These are phyloP conservation scores for Tricholoma bakamatsutake DNA, from an alignment of 768 basidiomycete species.

Conservation along the genomic window DNA sequence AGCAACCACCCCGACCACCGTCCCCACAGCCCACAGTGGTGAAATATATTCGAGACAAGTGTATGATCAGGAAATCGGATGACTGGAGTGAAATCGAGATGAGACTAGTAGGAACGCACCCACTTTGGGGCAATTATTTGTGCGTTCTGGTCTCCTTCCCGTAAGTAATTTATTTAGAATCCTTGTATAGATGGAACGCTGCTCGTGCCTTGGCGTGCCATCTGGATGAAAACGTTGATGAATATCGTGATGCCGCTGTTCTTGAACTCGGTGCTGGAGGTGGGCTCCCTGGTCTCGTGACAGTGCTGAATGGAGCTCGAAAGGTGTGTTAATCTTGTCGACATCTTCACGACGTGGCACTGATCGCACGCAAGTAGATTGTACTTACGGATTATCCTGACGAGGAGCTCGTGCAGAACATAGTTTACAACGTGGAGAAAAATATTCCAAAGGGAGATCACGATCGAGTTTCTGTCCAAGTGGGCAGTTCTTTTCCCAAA, in stretches of 20 bases:
- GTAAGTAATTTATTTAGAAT: neutral
- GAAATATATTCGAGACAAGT: conserved; percentile 39
- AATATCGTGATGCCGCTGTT: conserved; percentile 45
- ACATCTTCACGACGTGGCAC: neutral
- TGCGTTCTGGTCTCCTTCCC: conserved; percentile 23
- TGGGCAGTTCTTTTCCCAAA: conserved; percentile 6
- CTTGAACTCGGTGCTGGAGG: conserved; percentile 95
- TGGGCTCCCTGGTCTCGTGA: conserved; percentile 78
- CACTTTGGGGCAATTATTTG: conserved; percentile 81
- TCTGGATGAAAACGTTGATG: conserved; percentile 46
- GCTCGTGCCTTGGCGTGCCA: conserved; percentile 66
- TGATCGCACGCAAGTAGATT: conserved; percentile 37
- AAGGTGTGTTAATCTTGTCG: conserved; percentile 38
- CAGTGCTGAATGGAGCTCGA: conserved; percentile 61
- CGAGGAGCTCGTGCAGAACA: conserved; percentile 62
- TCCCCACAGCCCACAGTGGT: conserved; percentile 56
- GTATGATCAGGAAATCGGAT: conserved; percentile 2
- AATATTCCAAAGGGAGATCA: conserved; percentile 44
- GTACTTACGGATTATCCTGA: conserved; percentile 95
- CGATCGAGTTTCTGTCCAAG: conserved; percentile 28
- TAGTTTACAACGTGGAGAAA: conserved; percentile 55
- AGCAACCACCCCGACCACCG: conserved; percentile 67
- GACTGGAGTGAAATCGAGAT: conserved; percentile 48
- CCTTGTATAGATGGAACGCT: conserved; percentile 66
- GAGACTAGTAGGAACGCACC: conserved; percentile 71